These are phyloP conservation scores for Casaregolazyma lundiana DNA, from an alignment of 1,139 yeast genomes.

Conservation along the genomic window DNA sequence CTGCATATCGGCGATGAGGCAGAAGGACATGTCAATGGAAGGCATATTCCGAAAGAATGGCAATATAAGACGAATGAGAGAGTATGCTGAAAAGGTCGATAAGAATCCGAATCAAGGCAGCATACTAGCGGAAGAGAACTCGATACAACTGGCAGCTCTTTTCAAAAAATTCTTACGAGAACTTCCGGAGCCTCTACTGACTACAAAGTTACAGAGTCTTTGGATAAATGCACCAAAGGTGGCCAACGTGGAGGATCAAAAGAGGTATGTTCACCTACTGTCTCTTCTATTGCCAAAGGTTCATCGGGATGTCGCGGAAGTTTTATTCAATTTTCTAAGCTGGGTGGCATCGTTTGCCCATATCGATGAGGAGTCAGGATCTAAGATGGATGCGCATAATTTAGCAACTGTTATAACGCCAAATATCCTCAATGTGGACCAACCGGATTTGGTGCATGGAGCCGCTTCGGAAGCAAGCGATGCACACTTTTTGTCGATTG, in stretches of 20 bases:
- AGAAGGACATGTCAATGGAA: conserved; percentile 93
- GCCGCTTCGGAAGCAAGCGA: conserved; percentile 53
- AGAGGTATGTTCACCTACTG: conserved; percentile 59
- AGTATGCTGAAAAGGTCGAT: conserved; percentile 71
- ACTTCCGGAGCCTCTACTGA: conserved; percentile 84
- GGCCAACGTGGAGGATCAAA: conserved; percentile 33
- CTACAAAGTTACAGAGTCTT: conserved; percentile 67
- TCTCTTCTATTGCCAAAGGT: conserved; percentile 78
- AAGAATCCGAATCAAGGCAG: conserved; percentile 68
- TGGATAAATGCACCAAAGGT: conserved; percentile 71
- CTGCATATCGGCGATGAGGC: conserved; percentile 73
- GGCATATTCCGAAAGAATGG: conserved; percentile 97
- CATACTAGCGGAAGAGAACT: conserved; percentile 69
- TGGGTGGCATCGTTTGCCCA: conserved; percentile 98
- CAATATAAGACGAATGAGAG: conserved; percentile 77
- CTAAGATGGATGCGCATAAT: conserved; percentile 95
- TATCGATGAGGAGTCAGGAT: conserved; percentile 53
- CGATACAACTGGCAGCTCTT: conserved; percentile 91
- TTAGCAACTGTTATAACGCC: conserved; percentile 96
- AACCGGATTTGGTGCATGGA: conserved; percentile 21
- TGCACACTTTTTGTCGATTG: conserved; percentile 83
- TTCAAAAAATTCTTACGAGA: conserved; percentile 90
- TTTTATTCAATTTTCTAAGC: conserved; percentile 74
- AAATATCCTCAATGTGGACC: conserved; percentile 58
- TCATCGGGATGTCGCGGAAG: conserved; percentile 84